Base-by-base conservation (phyloP, 192 early-diverging fungal species). In the Endogone sp. region DNA sequence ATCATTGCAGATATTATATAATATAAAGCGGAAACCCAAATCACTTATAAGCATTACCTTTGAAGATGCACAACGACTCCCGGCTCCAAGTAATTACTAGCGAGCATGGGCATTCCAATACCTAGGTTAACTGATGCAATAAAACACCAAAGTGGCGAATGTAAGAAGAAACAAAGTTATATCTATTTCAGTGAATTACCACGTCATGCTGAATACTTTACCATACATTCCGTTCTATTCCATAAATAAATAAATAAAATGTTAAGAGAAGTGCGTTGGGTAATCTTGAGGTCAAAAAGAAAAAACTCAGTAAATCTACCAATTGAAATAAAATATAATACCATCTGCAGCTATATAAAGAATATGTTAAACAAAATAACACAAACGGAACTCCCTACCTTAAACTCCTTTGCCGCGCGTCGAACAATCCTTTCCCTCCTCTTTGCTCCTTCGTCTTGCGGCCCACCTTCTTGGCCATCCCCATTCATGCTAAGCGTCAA, bases 51-150 rank as follows among this genome's bases (percentile, higher is more conserved):
- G 25, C 21, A 2, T 4, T 67, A 67, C 65, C 67, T 82, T 78
- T 93, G 92, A 68, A 93, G 69, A 49, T 89, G 85, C 29, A 93
- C 88, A 23, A 79, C 87, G 68, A 92, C 90, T 29, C 79, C 83
- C 49, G 82, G 78, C 54, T 84, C 82, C 60, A 92, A 85, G 76
- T 88, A 92, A 80, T 92, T 91, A 84, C 81, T 82, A 28, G 89
- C 89, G 25, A 91, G 79, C 74, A 91, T 89, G 27, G 92, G 92
- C 89, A 92, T 91, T 61, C 91, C 91, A 28, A 91, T 91, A 58
- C 91, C 89, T 29, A 91, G 78, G 78, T 91, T 88, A 64, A 83
- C 86, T 32, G 37, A 16, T 11, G 16, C 6, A 16, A 49, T 49
- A 6, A 16, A 49, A 49, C 37, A 49, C 16, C 16, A 49, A 49